Base-by-base conservation (phyloP, 192 early-diverging fungal genomes). In the Podila verticillata region DNA sequence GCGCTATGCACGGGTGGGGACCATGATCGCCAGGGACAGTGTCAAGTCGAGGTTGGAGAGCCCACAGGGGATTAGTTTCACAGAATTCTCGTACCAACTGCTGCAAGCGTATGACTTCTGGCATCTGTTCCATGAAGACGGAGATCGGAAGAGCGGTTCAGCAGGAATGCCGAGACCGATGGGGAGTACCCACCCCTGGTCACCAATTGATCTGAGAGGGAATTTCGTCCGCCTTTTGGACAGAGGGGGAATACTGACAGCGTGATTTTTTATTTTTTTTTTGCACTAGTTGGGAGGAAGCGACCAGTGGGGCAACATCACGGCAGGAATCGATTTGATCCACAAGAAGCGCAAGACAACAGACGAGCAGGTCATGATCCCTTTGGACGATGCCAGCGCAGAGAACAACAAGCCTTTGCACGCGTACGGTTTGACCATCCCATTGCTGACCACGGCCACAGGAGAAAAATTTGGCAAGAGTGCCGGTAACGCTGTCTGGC, bases 401-500 rank as follows among this genome's bases (percentile, higher is more conserved):
- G 47, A 22, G 61, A 47, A 29, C 20, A 61, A 61, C 28, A 32
- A 65, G 47, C n/a, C 69, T 2, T 70, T 83, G 30, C 74, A 49
- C 5, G 94, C 93, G 0, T 95, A 87, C 85, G 97, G 96, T 28
- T 65, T 99, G 24, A 97, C 96, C 0, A 90, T 97, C 44, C 95
- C 94, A 19, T 82, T 99, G 57, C 81, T 99, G 28, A 92, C 95
- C 2, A 96, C 94, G 0, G 84, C 95, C 2, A 90, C 89, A 2
- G 97, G 97, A 8, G 96, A 97, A 68, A 99, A 99, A 82, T 99
- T 99, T 90, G 97, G 97, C 24, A 99, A 99, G 82, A 95, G 93
- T 35, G 96, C 94, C 22, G 97, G 97, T 32, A 99, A 99, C 78
- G 96, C 96, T 3, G 87, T 99, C 17, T 99, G 97, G 97, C 82